Evolutionary conservation across 371 early-diverging fungal genomes (phyloP), one percentile per base, ranked within the genome.

Genomic region (Apophysomyces trapeziformis): DNA sequence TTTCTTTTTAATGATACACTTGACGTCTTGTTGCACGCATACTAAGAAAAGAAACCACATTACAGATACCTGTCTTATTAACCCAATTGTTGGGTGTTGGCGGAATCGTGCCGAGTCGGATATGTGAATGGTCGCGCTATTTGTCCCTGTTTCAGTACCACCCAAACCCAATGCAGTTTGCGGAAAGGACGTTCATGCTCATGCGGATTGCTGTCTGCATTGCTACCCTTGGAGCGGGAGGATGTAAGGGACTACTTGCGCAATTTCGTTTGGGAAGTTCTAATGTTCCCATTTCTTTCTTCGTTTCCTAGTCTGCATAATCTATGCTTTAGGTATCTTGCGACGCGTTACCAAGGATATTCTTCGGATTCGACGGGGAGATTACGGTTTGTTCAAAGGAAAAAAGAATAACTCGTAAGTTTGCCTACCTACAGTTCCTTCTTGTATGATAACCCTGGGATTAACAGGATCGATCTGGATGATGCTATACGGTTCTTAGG

Each of bases 401-500:
- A 83, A 83, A 44, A 73, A 71, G 57, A 62, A 79, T 36, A 77
- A 80, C 64, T 72, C 71, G 83, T 71, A 71, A 58, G 67, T 60
- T 9, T 4, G 11, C 16, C 38, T 38, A 2, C 45, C 18, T 5
- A 9, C 43, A 46, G 47, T 59, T 14, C 32, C 44, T 16, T 14
- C 13, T 8, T 50, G 54, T 13, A 11, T 3, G 32, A 26, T 26
- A 26, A 26, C 32, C 32, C 32, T 26, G 32, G 32, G 2, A 26
- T 26, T 26, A 26, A 26, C 1, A 83, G 80, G n/a, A 75, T 80
- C 43, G 76, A 80, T 62, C 32, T 83, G 32, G 81, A 83, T 65
- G 84, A 83, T 60, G 74, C 77, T 18, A 78, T 83, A 35, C 84
- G 84, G 0, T 80, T 79, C 45, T 58, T 83, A 13, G 84, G 84